phyloP scores from a whole-genome alignment of 2,329 filamentous ascomycete genomes.

The Aspergillus spinulosporus region DNA sequence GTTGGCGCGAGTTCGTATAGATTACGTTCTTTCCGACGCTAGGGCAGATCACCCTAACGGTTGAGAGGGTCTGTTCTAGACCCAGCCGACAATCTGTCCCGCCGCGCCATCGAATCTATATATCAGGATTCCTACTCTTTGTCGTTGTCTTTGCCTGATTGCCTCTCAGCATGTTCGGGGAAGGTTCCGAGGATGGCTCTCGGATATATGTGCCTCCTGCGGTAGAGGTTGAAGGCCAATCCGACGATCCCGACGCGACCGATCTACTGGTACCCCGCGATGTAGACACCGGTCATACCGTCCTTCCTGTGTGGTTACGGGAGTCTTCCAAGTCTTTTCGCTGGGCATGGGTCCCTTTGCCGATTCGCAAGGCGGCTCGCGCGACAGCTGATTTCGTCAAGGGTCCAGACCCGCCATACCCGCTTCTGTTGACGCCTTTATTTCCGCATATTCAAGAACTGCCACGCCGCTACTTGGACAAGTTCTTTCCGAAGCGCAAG shows the following conservation, averaged over 20 bases:
- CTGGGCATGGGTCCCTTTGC: slow-evolving; percentile 51
- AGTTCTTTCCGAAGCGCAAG: slow-evolving; percentile 47
- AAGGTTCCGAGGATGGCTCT: slow-evolving; percentile 33
- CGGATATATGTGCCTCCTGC: slow-evolving; percentile 37
- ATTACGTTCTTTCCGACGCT: background rate
- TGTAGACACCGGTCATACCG: slow-evolving; percentile 26
- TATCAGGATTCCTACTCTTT: slow-evolving; percentile 10
- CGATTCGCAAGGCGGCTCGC: slow-evolving; percentile 46
- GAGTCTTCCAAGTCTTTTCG: slow-evolving; percentile 50
- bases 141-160: slow-evolving; percentile 3
- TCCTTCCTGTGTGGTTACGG: slow-evolving; percentile 49
- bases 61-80: slow-evolving; percentile 22
- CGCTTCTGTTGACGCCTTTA: slow-evolving; percentile 48
- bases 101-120: slow-evolving; percentile 15
- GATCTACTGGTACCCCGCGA: slow-evolving; percentile 32
- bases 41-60: slow-evolving; percentile 15
- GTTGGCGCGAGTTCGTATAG: background rate
- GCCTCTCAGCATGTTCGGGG: slow-evolving; percentile 29
- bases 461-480: slow-evolving; percentile 46
- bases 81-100: slow-evolving; percentile 15
- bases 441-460: slow-evolving; percentile 50
- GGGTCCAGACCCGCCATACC: slow-evolving; percentile 49
- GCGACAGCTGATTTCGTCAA: slow-evolving; percentile 48
- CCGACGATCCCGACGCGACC: slow-evolving; percentile 36
- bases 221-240: slow-evolving; percentile 37